Conservation (phyloP, 1,284 basidiomycete species). For the Peniophora sp. region DNA sequence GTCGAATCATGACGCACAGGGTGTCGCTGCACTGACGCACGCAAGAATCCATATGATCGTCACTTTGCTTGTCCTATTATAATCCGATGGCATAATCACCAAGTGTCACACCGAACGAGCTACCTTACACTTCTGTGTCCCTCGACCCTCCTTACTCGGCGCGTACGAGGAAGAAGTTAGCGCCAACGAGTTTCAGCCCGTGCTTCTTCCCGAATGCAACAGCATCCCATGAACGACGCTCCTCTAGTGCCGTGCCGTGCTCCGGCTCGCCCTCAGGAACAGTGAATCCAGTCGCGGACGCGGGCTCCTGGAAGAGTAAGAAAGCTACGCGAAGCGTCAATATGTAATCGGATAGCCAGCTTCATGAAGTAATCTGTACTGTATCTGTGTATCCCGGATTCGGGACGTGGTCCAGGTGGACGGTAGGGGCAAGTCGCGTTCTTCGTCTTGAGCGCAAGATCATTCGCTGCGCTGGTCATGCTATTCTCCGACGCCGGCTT, state of each 20-base stretch:
- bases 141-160: too few species aligned
- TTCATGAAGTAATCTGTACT: slow-evolving; percentile 27
- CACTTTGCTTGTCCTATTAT: too few species aligned
- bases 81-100: too few species aligned
- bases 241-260: slow-evolving; percentile 33
- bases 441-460: slow-evolving; percentile 35
- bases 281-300: slow-evolving; percentile 22
- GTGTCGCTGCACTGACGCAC: too few species aligned
- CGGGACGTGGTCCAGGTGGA: slow-evolving; percentile 48
- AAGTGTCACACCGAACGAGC: too few species aligned
- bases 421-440: slow-evolving; percentile 48
- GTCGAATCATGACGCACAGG: too few species aligned
- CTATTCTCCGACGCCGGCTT: slow-evolving; percentile 30
- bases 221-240: slow-evolving; percentile 48
- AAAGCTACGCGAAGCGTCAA: slow-evolving; percentile 31
- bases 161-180: slow-evolving; percentile 38
- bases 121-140: too few species aligned
- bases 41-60: too few species aligned
- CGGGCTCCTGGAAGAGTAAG: slow-evolving; percentile 54
- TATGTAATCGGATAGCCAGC: background rate
- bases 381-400: slow-evolving; percentile 52
- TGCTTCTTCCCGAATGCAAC: slow-evolving; percentile 43
- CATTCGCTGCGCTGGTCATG: slow-evolving; percentile 23
- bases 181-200: slow-evolving; percentile 50
- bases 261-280: slow-evolving; percentile 42